phyloP scores from a whole-genome alignment of 169 alveolate species.

The Miamiensis avidus region DNA sequence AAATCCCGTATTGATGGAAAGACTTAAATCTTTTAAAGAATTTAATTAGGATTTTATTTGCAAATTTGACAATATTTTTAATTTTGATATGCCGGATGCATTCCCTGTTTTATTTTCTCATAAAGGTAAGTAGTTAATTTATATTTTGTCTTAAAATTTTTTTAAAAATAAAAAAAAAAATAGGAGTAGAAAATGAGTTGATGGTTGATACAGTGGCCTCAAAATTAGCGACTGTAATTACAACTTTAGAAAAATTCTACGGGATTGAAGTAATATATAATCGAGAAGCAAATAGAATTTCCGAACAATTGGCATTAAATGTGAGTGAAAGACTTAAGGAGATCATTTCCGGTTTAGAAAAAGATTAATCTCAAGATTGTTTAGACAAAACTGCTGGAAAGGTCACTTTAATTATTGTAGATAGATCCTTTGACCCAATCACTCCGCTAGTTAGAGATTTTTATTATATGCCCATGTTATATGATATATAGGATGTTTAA shows the following conservation, averaged over 20 bases:
- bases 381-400: slow-evolving; percentile 41
- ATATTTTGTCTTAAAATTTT: background rate
- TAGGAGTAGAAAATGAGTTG: background rate
- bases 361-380: slow-evolving; percentile 20
- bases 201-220: slow-evolving; percentile 7
- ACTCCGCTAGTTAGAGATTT: slow-evolving; percentile 45
- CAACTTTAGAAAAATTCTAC: slow-evolving; percentile 40
- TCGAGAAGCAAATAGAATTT: slow-evolving; percentile 10
- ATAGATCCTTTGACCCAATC: slow-evolving; percentile 31
- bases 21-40: slow-evolving; percentile 31
- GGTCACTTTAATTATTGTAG: slow-evolving; percentile 33
- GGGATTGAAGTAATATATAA: slow-evolving; percentile 30
- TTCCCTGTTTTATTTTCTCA: background rate
- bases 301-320: slow-evolving; percentile 25
- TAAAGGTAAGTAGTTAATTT: background rate
- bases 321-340: slow-evolving; percentile 23
- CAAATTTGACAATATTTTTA: slow-evolving; percentile 31
- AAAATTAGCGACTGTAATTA: slow-evolving; percentile 33
- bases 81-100: slow-evolving; percentile 20
- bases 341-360: slow-evolving; percentile 5
- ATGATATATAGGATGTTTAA: slow-evolving; percentile 39
- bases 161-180: background rate
- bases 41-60: slow-evolving; percentile 42
- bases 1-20: slow-evolving; percentile 16
- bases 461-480: slow-evolving; percentile 42